phyloP scores from a whole-genome alignment of 2,329 filamentous ascomycete species.

The Claviceps sorghi region DNA sequence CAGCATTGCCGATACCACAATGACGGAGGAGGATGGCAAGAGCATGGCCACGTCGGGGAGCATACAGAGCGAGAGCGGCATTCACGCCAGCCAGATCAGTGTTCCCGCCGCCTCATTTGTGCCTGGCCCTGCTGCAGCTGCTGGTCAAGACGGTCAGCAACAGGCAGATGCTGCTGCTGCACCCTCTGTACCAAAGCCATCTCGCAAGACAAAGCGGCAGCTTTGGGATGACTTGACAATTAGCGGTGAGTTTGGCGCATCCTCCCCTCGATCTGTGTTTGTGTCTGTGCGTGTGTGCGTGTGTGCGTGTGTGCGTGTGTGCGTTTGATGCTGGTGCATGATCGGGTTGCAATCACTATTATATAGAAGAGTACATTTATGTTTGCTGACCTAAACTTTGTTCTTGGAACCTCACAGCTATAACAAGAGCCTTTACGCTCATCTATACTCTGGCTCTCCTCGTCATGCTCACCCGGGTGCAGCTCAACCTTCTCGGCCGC shows the following conservation, averaged over 20 bases:
- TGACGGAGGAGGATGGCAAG: constrained; percentile 69
- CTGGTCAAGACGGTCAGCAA: constrained; percentile 19
- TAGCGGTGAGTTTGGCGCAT: constrained; percentile 48
- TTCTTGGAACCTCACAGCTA: constrained; percentile 32
- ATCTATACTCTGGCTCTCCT: constrained; percentile 83
- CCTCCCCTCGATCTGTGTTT: neutral
- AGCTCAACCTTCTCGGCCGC: constrained; percentile 90
- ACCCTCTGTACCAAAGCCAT: constrained; percentile 29
- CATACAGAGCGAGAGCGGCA: constrained; percentile 64
- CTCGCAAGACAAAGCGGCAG: constrained; percentile 70
- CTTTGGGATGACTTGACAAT: constrained; percentile 97
- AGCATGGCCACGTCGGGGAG: constrained; percentile 47
- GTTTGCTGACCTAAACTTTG: neutral
- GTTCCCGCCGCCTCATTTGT: constrained; percentile 33
- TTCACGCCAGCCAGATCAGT: constrained; percentile 66
- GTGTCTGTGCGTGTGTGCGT: neutral
- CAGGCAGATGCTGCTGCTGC: constrained; percentile 27
- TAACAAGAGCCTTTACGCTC: constrained; percentile 80
- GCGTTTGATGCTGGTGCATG: neutral
- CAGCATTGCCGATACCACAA: constrained; percentile 52
- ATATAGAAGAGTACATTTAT: neutral
- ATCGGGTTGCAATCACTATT: no score
- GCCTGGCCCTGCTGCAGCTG: constrained; percentile 12
- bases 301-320: no score
- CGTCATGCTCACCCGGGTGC: constrained; percentile 82